These are phyloP conservation scores for Trichoderma asperellum DNA, from an alignment of 2,329 filamentous ascomycete genomes.

Conservation along the genomic window DNA sequence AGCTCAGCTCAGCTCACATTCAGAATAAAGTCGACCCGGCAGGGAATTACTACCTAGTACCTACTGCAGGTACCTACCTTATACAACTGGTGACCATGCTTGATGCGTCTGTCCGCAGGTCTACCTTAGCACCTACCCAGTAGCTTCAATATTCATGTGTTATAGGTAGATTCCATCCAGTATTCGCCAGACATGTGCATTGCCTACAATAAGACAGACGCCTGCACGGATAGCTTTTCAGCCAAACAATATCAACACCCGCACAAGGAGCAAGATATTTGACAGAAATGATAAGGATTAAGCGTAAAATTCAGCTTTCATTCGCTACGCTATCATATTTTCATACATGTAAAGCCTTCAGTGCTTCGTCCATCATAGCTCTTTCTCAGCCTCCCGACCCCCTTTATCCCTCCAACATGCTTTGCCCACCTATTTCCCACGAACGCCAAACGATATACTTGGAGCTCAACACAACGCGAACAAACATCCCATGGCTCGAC, in stretches of 20 bases:
- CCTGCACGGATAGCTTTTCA: too few relatives aligned
- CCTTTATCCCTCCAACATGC: constrained; percentile 22
- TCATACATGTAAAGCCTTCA: constrained; percentile 26
- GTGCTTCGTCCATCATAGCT: constrained; percentile 26
- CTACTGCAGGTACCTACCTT: too few relatives aligned
- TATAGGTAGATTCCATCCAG: too few relatives aligned
- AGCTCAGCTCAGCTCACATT: not conserved
- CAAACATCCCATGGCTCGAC: constrained; percentile 20
- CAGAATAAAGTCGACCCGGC: not conserved
- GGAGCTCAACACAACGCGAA: constrained; percentile 22
- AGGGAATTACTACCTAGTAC: not conserved
- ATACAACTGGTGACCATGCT: too few relatives aligned
- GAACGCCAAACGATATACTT: constrained; percentile 30
- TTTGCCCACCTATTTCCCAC: constrained; percentile 29
- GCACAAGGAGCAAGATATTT: not conserved
- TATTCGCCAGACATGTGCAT: too few relatives aligned
- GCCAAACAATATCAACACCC: not conserved
- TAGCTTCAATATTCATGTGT: too few relatives aligned
- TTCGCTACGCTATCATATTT: constrained; percentile 29
- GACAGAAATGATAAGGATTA: not conserved
- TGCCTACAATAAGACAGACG: too few relatives aligned
- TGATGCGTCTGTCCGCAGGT: too few relatives aligned
- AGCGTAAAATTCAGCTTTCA: constrained; percentile 21
- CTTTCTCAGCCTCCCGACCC: constrained; percentile 16
- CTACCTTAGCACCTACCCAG: too few relatives aligned